Percentiles rank a stretch among this genome's conserved stretches.
These are phyloP conservation scores for Diddensiella transvaalensis DNA, from an alignment of 805 yeast species.

Conservation along the genomic window DNA sequence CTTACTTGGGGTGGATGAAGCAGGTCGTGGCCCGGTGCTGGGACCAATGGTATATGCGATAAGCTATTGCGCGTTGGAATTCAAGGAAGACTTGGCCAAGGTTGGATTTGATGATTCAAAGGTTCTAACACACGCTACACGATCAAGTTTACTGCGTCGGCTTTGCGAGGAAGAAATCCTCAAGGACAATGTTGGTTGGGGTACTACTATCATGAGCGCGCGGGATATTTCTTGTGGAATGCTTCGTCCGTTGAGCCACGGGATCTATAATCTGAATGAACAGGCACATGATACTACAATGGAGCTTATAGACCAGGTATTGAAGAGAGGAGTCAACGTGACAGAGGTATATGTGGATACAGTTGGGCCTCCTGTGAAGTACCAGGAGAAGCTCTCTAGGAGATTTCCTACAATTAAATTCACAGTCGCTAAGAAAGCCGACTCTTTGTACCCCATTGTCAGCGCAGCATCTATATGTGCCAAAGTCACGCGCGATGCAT, in stretches of 20 bases:
- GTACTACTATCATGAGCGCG: constrained; percentile 80
- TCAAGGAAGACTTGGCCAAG: constrained; percentile 45
- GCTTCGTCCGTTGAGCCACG: constrained; percentile 57
- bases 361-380: constrained; percentile 89
- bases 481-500: constrained; percentile 86
- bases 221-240: constrained; percentile 84
- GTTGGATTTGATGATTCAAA: constrained; percentile 94
- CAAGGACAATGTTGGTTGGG: constrained; percentile 72
- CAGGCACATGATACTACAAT: constrained; percentile 97
- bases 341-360: constrained; percentile 86
- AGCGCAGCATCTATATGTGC: constrained; percentile 95
- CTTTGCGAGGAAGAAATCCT: constrained; percentile 53
- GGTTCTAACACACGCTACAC: constrained; percentile 66
- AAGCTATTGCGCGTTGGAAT: constrained; percentile 64
- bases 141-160: constrained; percentile 57
- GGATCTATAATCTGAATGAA: constrained; percentile 75
- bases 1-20: constrained; percentile 92
- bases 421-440: constrained; percentile 93
- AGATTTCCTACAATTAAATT: constrained; percentile 68
- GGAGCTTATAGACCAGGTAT: constrained; percentile 61
- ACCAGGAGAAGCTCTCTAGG: constrained; percentile 67
- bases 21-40: constrained; percentile 96
- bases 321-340: constrained; percentile 59
- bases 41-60: constrained; percentile 98
- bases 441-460: constrained; percentile 85